Evolutionary conservation across 768 basidiomycete species (phyloP).

Genomic region (Tulasnella calospora): DNA sequence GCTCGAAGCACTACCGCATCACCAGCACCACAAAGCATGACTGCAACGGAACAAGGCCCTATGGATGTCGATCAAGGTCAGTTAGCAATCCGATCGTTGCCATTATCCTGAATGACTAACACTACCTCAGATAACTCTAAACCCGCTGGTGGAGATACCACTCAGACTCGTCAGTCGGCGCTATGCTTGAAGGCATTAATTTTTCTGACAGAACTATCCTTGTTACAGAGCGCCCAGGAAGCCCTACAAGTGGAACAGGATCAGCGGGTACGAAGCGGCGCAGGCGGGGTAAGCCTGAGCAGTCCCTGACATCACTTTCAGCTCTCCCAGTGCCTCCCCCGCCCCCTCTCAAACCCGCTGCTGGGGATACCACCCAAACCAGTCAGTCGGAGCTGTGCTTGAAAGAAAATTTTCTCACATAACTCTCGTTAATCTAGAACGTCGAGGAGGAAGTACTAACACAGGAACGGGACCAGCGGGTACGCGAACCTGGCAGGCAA

Average conservation of each 20-base stretch:
- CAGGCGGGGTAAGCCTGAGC: no score
- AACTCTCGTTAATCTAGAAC: background rate
- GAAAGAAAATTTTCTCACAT: background rate
- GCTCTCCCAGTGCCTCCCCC: no score
- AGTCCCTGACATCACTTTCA: no score
- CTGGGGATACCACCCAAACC: background rate
- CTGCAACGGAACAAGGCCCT: background rate
- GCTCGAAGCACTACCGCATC: background rate
- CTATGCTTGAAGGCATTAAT: background rate
- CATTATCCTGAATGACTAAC: background rate
- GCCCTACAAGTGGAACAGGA: no score
- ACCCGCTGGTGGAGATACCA: background rate
- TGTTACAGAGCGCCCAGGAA: no score
- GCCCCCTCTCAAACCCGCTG: background rate
- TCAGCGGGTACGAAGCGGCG: no score
- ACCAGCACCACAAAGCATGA: background rate
- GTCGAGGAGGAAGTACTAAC: background rate
- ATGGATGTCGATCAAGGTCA: background rate
- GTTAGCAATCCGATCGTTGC: background rate
- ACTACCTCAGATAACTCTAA: background rate
- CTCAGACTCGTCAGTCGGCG: background rate
- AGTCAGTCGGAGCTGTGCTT: background rate
- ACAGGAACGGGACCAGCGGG: no score
- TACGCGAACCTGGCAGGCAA: background rate
- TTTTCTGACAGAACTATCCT: background rate